Conservation (phyloP, 2,329 filamentous ascomycete species). For the Phaeosphaeriaceae sp. region DNA sequence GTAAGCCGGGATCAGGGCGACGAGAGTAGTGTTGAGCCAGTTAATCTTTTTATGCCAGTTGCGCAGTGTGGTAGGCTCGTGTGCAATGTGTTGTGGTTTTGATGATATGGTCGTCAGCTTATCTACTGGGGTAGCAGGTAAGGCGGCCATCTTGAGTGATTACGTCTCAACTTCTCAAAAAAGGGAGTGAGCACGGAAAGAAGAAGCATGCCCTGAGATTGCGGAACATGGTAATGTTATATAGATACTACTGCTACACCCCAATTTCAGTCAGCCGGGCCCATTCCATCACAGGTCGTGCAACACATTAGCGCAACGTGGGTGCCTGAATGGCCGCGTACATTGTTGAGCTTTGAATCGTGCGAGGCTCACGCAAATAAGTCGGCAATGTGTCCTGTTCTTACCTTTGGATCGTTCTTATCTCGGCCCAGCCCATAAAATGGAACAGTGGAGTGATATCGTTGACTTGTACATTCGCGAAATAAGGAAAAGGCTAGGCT, state of each 20-base stretch:
- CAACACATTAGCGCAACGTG: slow-evolving; percentile 4
- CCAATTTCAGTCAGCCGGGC: slow-evolving; percentile 1
- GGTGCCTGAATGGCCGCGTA: slow-evolving; percentile 8
- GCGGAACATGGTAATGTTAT: not conserved
- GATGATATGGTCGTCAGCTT: not conserved
- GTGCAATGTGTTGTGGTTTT: slow-evolving; percentile 24
- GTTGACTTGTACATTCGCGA: not conserved
- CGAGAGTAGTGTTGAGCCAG: slow-evolving; percentile 86
- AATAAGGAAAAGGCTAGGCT: not conserved
- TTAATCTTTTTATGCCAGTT: slow-evolving; percentile 94
- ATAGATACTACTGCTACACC: slow-evolving; percentile 2
- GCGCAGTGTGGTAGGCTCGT: slow-evolving; percentile 36
- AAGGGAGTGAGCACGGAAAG: not conserved
- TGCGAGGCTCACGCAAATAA: slow-evolving; percentile 7
- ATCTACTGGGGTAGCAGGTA: not conserved
- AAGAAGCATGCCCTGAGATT: not conserved
- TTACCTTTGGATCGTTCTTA: not conserved
- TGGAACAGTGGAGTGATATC: slow-evolving; percentile 6
- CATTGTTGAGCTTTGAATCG: not conserved
- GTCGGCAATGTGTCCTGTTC: not conserved
- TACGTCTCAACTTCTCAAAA: not conserved
- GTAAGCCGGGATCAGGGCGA: slow-evolving; percentile 74
- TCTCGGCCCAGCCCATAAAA: slow-evolving; percentile 5
- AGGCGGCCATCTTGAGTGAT: slow-evolving; percentile 7
- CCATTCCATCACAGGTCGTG: slow-evolving; percentile 4